Evolutionary conservation across 306 rosid genomes (phyloP).

Genomic region (Cucumis sativus): DNA sequence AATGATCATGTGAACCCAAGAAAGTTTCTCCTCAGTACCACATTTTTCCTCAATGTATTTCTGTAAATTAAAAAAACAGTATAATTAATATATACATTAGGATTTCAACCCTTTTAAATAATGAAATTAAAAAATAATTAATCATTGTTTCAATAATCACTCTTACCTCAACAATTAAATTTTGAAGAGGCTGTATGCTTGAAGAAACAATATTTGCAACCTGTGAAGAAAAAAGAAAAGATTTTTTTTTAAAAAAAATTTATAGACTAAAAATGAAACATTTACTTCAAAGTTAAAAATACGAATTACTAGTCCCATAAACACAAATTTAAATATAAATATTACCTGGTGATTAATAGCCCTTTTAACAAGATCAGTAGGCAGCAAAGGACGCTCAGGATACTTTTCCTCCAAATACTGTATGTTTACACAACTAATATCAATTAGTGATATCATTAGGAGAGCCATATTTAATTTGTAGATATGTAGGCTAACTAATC

Average conservation of each 20-base stretch:
- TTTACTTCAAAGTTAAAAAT: too few species aligned
- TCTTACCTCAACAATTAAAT: neutral
- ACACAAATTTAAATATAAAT: neutral
- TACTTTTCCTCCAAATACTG: conserved; percentile 83
- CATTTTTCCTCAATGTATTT: conserved; percentile 53
- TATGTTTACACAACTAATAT: neutral
- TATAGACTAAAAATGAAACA: too few species aligned
- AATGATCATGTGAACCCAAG: conserved; percentile 41
- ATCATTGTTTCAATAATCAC: too few species aligned
- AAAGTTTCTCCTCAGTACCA: conserved; percentile 33
- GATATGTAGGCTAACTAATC: too few species aligned
- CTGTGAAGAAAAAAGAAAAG: conserved; percentile 11
- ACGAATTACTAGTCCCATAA: too few species aligned
- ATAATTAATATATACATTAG: too few species aligned
- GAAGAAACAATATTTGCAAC: conserved; percentile 57
- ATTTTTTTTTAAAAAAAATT: too few species aligned
- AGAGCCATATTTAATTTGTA: too few species aligned
- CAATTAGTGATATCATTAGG: neutral
- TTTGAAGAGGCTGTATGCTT: conserved; percentile 53
- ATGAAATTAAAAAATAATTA: too few species aligned
- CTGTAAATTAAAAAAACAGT: conserved; percentile 33
- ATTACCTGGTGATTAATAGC: conserved; percentile 66
- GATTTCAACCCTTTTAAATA: too few species aligned
- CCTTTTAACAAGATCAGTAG: conserved; percentile 37
- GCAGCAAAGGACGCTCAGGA: conserved; percentile 63